Evolutionary conservation across 768 basidiomycete species (phyloP).

Genomic region (Leccinellum rugosiceps): DNA sequence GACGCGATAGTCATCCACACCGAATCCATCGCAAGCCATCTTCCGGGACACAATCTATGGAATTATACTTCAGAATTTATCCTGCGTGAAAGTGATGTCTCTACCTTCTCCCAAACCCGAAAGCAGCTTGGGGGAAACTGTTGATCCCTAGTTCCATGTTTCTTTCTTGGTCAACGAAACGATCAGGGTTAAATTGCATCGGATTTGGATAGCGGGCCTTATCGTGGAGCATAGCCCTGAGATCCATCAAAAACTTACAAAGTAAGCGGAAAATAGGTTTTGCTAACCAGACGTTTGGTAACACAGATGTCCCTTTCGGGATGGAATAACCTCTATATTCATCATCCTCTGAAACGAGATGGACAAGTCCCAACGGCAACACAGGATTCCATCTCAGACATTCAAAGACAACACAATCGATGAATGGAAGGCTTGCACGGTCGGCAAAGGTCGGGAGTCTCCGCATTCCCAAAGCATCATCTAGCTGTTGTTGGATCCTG

Average conservation of each 20-base stretch:
- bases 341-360: constrained; percentile 37
- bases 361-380: constrained; percentile 20
- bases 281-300: constrained; percentile 47
- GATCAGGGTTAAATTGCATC: constrained; percentile 37
- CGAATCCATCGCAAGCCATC: constrained; percentile 41
- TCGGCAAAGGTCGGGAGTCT: constrained; percentile 45
- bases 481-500: constrained; percentile 51
- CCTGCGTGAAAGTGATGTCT: background rate
- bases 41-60: constrained; percentile 43
- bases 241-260: constrained; percentile 9
- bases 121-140: constrained; percentile 35
- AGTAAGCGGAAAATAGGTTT: constrained; percentile 6
- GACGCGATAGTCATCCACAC: constrained; percentile 43
- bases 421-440: constrained; percentile 40
- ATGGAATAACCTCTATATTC: constrained; percentile 43
- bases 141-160: constrained; percentile 33
- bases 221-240: constrained; percentile 44
- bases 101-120: constrained; percentile 43
- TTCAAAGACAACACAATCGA: constrained; percentile 34
- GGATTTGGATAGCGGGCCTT: constrained; percentile 38
- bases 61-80: background rate
- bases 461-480: constrained; percentile 40
- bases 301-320: constrained; percentile 42
- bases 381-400: constrained; percentile 45
- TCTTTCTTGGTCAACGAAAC: constrained; percentile 29